These are phyloP conservation scores for Tardiomyces blankii DNA, from an alignment of 1,139 yeast genomes.

Conservation along the genomic window DNA sequence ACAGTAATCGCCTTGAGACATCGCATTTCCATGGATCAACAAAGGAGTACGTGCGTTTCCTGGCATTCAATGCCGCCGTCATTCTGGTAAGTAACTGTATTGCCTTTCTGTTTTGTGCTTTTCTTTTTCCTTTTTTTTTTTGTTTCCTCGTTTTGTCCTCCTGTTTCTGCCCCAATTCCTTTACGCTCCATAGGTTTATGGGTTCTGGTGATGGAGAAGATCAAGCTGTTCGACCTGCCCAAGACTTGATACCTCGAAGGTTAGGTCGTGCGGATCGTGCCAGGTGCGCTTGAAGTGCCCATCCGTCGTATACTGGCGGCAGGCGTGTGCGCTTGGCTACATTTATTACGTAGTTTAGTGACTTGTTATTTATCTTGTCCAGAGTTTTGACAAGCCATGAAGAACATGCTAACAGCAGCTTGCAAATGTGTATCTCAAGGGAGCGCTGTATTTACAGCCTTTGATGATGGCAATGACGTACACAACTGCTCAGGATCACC, in stretches of 20 bases:
- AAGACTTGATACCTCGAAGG: background rate
- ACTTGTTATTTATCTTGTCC: background rate
- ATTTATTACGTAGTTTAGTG: background rate
- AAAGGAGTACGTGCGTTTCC: background rate
- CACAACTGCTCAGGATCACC: background rate
- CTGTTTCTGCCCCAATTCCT: background rate
- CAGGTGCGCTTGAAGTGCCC: background rate
- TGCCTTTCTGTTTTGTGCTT: too few species aligned
- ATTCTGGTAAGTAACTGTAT: background rate
- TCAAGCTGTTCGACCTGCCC: background rate
- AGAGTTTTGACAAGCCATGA: background rate
- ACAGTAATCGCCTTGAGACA: background rate
- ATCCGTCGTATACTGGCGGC: background rate
- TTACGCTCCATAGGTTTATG: background rate
- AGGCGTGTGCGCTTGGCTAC: background rate
- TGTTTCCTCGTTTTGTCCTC: background rate
- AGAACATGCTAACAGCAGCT: background rate
- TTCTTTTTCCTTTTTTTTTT: too few species aligned
- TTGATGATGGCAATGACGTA: background rate
- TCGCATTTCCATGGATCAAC: background rate
- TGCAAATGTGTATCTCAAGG: background rate
- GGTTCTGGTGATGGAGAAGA: conserved; percentile 1
- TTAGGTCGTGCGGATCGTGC: background rate
- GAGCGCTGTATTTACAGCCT: background rate
- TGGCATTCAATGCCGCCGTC: background rate